Conservation (phyloP, 2,329 filamentous ascomycete genomes). For the Xylariaceae sp. region DNA sequence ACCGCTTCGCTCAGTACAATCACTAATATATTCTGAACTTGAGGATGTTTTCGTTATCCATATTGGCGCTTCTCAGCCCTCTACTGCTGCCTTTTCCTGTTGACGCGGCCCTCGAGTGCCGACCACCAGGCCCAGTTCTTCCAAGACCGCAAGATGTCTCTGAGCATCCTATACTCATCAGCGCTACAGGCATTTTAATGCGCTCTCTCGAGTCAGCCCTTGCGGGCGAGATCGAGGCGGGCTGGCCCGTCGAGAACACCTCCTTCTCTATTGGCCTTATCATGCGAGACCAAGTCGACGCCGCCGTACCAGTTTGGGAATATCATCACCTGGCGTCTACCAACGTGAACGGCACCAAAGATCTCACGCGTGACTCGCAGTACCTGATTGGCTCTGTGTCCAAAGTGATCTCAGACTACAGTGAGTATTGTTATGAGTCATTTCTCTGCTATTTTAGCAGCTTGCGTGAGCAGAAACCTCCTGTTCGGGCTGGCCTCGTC, state of each 20-base stretch:
- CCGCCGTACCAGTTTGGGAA: slow-evolving; percentile 7
- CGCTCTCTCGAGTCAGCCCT: neutral
- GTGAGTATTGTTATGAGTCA: no score
- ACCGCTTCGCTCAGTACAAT: no score
- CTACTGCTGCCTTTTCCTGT: neutral
- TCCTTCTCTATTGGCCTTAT: slow-evolving; percentile 9
- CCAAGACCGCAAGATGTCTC: neutral
- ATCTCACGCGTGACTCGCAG: slow-evolving; percentile 4
- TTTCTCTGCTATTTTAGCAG: no score
- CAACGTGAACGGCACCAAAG: neutral
- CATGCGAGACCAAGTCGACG: neutral
- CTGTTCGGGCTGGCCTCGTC: no score
- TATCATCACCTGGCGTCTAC: slow-evolving; percentile 5
- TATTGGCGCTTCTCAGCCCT: neutral
- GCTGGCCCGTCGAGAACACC: slow-evolving; percentile 1
- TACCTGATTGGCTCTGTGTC: slow-evolving; percentile 4
- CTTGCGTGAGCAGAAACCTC: no score
- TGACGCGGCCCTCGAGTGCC: neutral
- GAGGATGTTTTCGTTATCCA: no score
- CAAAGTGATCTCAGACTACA: slow-evolving; percentile 12
- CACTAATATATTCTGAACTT: no score
- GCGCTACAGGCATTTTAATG: neutral
- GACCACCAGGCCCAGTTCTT: slow-evolving; percentile 4
- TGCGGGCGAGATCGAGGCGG: neutral
- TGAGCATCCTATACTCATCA: neutral